These are phyloP conservation scores for Picea glauca DNA, from an alignment of 75 land plant genomes.

Conservation along the genomic window DNA sequence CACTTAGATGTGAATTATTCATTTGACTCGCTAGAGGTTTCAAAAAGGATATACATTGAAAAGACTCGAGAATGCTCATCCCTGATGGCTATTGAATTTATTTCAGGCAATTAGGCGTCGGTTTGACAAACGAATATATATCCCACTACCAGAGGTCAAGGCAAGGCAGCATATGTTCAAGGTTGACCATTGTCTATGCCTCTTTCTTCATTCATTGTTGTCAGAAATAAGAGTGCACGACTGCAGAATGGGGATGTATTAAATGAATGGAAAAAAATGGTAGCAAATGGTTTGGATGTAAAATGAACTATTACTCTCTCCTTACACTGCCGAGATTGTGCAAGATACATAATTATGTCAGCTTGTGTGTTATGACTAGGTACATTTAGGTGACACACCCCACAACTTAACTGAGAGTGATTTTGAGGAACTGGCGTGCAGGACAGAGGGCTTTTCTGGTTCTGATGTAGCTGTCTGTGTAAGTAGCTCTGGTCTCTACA, in stretches of 20 bases:
- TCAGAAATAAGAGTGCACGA: neutral
- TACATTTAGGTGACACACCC: constrained; percentile 51
- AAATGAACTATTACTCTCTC: too few species aligned
- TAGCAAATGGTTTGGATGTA: neutral
- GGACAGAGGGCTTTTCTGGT: constrained; percentile 50
- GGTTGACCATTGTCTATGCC: constrained; percentile 14
- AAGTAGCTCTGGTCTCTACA: constrained; percentile 14
- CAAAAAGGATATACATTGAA: neutral
- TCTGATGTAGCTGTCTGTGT: constrained; percentile 50
- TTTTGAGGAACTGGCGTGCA: constrained; percentile 42
- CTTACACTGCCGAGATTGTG: neutral
- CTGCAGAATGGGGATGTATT: neutral
- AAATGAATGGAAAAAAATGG: neutral
- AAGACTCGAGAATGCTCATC: neutral
- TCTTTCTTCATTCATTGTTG: neutral
- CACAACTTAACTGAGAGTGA: constrained; percentile 35
- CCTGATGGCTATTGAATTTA: neutral
- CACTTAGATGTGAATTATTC: neutral
- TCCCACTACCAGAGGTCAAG: constrained; percentile 48
- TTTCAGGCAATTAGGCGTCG: constrained; percentile 45
- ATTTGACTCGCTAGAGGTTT: neutral
- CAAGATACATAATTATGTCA: neutral
- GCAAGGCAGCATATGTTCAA: constrained; percentile 64
- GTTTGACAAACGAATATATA: constrained; percentile 57
- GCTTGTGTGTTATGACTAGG: constrained; percentile 16